phyloP scores from a whole-genome alignment of 192 early-diverging fungal species.

The Endogone sp. region DNA sequence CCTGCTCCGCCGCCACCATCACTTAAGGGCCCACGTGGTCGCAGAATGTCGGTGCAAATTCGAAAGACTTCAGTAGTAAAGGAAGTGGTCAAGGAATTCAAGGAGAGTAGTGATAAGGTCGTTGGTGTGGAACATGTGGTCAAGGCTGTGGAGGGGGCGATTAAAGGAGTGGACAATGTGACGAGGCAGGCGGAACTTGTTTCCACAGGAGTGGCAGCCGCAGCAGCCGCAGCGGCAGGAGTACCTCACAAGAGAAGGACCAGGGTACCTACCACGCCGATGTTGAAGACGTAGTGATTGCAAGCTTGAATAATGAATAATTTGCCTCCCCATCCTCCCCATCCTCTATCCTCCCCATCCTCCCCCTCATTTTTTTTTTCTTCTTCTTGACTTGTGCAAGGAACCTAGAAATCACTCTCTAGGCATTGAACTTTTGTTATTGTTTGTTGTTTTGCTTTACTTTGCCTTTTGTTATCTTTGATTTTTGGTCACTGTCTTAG shows the following conservation, averaged over 20 bases:
- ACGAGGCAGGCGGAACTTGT: not conserved
- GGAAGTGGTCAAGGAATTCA: not conserved
- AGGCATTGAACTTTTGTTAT: no score
- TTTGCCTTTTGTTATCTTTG: no score
- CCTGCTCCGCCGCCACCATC: not conserved
- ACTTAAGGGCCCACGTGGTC: not conserved
- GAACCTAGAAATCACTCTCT: no score
- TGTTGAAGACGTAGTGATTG: not conserved
- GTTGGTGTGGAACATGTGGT: not conserved
- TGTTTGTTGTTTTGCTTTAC: no score
- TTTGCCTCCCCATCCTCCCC: no score
- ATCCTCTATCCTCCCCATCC: no score
- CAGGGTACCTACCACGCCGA: not conserved
- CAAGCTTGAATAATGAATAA: no score
- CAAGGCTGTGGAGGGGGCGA: not conserved
- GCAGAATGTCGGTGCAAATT: not conserved
- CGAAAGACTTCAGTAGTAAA: not conserved
- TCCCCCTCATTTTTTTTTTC: no score
- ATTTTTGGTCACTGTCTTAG: no score
- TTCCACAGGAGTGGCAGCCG: not conserved
- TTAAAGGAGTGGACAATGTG: not conserved
- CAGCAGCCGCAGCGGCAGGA: no score
- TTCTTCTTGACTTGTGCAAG: no score
- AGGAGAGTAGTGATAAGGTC: not conserved
- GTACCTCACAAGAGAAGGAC: not conserved